Conservation (phyloP, 2,329 filamentous ascomycete genomes). For the Chrysosporium keratinophilum region DNA sequence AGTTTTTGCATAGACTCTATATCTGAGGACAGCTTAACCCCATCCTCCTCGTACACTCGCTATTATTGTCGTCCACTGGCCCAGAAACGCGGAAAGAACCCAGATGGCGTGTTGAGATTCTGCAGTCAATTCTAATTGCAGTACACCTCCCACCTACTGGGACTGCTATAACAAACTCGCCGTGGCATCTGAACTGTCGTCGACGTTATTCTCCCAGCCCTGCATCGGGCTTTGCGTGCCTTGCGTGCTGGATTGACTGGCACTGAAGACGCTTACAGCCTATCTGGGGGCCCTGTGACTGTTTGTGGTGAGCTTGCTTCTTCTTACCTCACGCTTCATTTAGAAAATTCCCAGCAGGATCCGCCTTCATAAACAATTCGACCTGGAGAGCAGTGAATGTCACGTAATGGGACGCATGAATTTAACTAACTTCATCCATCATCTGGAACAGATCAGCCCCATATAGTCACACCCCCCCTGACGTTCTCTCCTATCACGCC, state of each 20-base stretch:
- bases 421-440: conserved; percentile 4
- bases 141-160: not conserved
- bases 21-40: not conserved
- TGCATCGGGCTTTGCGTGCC: not conserved
- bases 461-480: not conserved
- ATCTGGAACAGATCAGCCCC: conserved; percentile 8
- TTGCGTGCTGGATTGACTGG: not conserved
- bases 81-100: not conserved
- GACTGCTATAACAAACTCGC: not conserved
- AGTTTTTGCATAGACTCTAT: not conserved
- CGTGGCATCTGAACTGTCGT: not conserved
- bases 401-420: conserved; percentile 4
- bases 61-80: not conserved
- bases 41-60: not conserved
- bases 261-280: not conserved
- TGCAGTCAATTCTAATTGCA: conserved; percentile 3
- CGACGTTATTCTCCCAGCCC: not conserved
- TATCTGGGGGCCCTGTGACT: not conserved
- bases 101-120: conserved; percentile 1
- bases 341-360: not conserved
- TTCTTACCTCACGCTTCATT: conserved; percentile 5
- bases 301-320: conserved; percentile 1
- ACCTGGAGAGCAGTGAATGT: not conserved
- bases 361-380: not conserved
- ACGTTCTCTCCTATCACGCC: not conserved